Conservation (phyloP, 2,329 filamentous ascomycete species). For the Anthostomella pinea region DNA sequence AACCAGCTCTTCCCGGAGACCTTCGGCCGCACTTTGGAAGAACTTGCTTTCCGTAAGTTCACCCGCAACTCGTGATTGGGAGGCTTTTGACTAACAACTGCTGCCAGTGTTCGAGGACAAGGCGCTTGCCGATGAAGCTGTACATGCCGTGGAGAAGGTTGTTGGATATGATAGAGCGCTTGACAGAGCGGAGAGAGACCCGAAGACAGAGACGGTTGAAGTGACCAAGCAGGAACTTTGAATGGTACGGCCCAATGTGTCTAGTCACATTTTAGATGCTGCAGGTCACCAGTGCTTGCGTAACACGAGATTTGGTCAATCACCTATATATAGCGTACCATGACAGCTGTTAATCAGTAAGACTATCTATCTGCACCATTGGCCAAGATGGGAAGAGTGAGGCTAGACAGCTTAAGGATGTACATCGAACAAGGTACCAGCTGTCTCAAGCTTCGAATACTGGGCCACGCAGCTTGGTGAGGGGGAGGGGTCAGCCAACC, state of each 20-base stretch:
- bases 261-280: no score
- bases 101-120: conserved; percentile 39
- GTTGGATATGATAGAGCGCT: conserved; percentile 21
- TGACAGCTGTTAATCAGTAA: no score
- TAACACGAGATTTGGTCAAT: no score
- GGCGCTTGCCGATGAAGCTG: conserved; percentile 36
- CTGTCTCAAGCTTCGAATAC: no score
- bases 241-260: neutral
- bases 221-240: neutral
- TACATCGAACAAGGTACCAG: no score
- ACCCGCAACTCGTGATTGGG: neutral
- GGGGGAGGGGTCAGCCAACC: conserved; percentile 24
- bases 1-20: conserved; percentile 88
- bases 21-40: conserved; percentile 75
- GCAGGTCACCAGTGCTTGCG: no score
- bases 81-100: conserved; percentile 11
- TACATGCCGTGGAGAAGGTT: conserved; percentile 39
- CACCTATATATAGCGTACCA: no score
- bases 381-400: no score
- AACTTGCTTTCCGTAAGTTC: conserved; percentile 45
- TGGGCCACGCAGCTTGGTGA: no score
- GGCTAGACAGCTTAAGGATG: no score
- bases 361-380: no score
- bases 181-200: neutral
- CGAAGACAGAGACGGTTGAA: conserved; percentile 2